These are phyloP conservation scores for Aspergillus fructus DNA, from an alignment of 2,329 filamentous ascomycete species.

Conservation along the genomic window DNA sequence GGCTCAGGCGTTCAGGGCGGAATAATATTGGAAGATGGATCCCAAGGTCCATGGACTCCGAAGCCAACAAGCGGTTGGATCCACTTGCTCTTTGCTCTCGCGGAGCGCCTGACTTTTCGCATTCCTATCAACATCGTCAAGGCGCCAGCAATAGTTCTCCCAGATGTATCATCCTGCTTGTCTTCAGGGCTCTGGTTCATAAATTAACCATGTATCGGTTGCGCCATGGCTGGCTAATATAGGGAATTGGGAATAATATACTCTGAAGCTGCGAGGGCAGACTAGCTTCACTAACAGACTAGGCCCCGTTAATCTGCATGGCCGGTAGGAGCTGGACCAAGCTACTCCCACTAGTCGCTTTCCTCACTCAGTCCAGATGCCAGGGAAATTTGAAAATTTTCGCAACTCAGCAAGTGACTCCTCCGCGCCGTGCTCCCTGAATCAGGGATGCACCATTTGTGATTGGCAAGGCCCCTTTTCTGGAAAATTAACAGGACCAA, in stretches of 20 bases:
- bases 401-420: background rate
- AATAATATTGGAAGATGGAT: background rate
- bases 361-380: background rate
- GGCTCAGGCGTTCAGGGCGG: background rate
- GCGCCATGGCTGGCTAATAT: no score
- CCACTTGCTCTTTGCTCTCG: background rate
- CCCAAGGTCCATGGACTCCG: background rate
- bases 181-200: no score
- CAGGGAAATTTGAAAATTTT: background rate
- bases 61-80: conserved; percentile 13
- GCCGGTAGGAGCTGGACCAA: background rate
- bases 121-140: background rate
- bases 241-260: no score
- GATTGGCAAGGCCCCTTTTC: background rate
- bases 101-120: background rate
- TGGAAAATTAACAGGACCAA: background rate
- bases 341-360: no score
- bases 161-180: no score
- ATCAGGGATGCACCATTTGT: background rate
- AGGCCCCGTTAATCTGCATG: background rate
- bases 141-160: no score
- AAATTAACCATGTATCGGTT: no score
- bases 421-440: background rate
- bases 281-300: no score
- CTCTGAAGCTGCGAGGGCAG: no score